These are phyloP conservation scores for Ampelomyces quisqualis DNA, from an alignment of 2,329 filamentous ascomycete genomes.

Conservation along the genomic window DNA sequence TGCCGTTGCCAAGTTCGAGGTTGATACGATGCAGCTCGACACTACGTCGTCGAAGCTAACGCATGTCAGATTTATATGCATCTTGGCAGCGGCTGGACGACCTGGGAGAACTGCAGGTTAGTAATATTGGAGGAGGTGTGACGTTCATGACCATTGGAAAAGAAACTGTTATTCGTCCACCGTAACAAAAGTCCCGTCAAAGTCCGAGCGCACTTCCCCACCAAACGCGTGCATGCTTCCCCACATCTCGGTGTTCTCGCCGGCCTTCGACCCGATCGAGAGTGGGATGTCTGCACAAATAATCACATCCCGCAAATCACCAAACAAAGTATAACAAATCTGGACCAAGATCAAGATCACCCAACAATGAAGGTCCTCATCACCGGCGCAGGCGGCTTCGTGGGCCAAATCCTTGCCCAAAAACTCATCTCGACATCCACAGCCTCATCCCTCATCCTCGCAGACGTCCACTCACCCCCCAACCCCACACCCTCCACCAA, in stretches of 20 bases:
- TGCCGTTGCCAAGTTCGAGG: no score
- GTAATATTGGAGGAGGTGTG: no score
- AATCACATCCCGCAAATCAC: background rate
- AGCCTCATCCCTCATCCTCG: conserved; percentile 54
- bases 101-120: no score
- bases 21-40: no score
- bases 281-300: background rate
- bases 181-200: no score
- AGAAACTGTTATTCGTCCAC: no score
- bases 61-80: no score
- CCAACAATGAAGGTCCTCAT: conserved; percentile 54
- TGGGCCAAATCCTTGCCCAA: conserved; percentile 61
- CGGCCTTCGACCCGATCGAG: conserved; percentile 4
- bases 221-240: background rate
- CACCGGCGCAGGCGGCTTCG: conserved; percentile 65
- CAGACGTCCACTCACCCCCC: conserved; percentile 57
- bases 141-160: no score
- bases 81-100: no score
- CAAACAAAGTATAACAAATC: no score
- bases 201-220: background rate
- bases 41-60: no score
- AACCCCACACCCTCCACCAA: conserved; percentile 53
- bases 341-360: no score
- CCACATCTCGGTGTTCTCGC: conserved; percentile 11
- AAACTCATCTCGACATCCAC: conserved; percentile 54